Base-by-base conservation (phyloP, 2,329 filamentous ascomycete species). In the Cercospora berteroae region DNA sequence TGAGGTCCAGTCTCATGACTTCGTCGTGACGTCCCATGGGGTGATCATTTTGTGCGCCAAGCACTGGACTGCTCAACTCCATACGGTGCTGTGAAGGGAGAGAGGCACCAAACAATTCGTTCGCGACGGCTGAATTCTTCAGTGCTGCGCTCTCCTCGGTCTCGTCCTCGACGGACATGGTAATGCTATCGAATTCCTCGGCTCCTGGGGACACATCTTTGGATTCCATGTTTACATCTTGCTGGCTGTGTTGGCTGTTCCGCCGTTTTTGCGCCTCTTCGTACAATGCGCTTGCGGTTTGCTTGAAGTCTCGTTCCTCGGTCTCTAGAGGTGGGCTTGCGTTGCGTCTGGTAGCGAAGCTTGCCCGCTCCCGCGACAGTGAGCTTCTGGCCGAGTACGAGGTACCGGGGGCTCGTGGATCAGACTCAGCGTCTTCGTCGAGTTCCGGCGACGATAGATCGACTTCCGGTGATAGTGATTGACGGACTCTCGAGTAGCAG, bases 231-330 rank as follows among this genome's bases (percentile, higher is more conserved):
- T 77, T 71, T 57, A 78, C 73, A 65, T 79, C 80, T 42, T 77
- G 74, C 64, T 79, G 79, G 60, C 67, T 70, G 44, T 68, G 65
- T 61, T 82, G 80, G 66, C 76, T 76, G 73, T 78, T 75, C 75
- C 81, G 65, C 72, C 80, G 73, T 74, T 78, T 71, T 76, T 84
- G 77, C 74, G 80, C 69, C 79, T 82, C 71, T 83, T 85, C 80
- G 85, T 87, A 92, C 74, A 98, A 87, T 59, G 90, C 92, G 72
- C 93, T 92, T 16, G 95, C 95, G 1, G 94, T 98, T 80, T 96
- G 92, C 6, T 94, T 97, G 77, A 99, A 99, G 80, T 98, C 95
- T 76, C 91, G 92, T 83, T 98, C 94, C 74, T 98, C 94, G 74
- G 91, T 93, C 81, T 98, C 94, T 42, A 98, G 84, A 16, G 93